These are phyloP conservation scores for Penicillium hordei DNA, from an alignment of 2,329 filamentous ascomycete genomes.

Conservation along the genomic window DNA sequence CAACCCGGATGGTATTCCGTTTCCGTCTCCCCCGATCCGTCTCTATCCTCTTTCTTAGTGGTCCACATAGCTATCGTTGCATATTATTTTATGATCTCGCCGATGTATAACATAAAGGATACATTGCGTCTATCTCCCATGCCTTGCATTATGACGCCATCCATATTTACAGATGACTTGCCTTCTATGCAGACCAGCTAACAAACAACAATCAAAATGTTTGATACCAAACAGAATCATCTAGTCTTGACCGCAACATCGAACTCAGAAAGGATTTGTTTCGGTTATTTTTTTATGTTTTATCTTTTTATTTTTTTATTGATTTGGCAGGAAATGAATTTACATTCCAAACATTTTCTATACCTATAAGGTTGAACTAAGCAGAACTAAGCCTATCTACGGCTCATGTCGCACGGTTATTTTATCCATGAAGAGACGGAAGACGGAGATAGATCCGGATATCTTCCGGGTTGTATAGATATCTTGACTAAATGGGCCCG, in stretches of 20 bases:
- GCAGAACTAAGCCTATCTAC: not conserved
- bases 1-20: constrained; percentile 18
- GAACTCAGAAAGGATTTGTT: not conserved
- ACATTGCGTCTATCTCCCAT: not conserved
- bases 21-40: constrained; percentile 27
- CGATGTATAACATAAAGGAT: not conserved
- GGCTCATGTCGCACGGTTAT: not conserved
- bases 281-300: not conserved
- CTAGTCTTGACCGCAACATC: not conserved
- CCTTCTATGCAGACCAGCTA: not conserved
- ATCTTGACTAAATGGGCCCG: constrained; percentile 12
- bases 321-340: not conserved
- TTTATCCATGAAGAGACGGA: not conserved
- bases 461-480: constrained; percentile 25
- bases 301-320: too few species aligned
- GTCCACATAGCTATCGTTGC: not conserved
- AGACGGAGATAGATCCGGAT: constrained; percentile 23
- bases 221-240: not conserved
- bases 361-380: not conserved
- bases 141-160: not conserved
- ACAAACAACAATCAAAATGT: not conserved
- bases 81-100: not conserved
- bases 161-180: not conserved
- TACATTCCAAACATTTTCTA: not conserved
- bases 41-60: not conserved